phyloP scores from a whole-genome alignment of 2,329 filamentous ascomycete species.

The Botrytis galanthina region DNA sequence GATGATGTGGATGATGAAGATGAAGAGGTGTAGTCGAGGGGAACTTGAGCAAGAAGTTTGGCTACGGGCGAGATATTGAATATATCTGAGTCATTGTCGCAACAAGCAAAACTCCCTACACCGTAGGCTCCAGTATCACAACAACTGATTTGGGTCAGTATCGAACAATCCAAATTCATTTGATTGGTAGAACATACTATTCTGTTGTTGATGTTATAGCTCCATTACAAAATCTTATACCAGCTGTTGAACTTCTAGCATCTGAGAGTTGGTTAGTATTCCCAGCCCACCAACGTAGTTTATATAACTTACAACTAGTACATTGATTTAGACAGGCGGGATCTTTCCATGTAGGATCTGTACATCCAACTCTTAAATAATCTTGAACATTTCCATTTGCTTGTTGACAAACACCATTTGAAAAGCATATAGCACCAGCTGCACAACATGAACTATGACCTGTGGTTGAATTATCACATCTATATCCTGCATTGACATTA shows the following conservation, averaged over 20 bases:
- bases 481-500: slow-evolving; percentile 20
- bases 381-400: slow-evolving; percentile 26
- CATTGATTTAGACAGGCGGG: slow-evolving; percentile 30
- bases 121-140: slow-evolving; percentile 14
- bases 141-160: slow-evolving; percentile 6
- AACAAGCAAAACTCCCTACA: slow-evolving; percentile 18
- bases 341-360: slow-evolving; percentile 31
- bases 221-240: slow-evolving; percentile 28
- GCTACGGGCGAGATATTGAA: slow-evolving; percentile 9
- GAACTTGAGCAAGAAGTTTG: slow-evolving; percentile 6
- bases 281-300: background rate
- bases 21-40: slow-evolving; percentile 6
- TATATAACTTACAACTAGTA: slow-evolving; percentile 25
- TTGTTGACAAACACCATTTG: slow-evolving; percentile 30
- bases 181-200: slow-evolving; percentile 22
- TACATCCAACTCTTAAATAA: slow-evolving; percentile 33
- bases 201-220: slow-evolving; percentile 27
- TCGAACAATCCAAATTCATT: background rate
- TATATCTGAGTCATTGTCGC: background rate
- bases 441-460: slow-evolving; percentile 29
- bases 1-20: background rate
- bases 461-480: slow-evolving; percentile 30
- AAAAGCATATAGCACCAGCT: slow-evolving; percentile 29
- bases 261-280: slow-evolving; percentile 15
- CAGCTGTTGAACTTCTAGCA: slow-evolving; percentile 26